phyloP scores from a whole-genome alignment of 2,329 filamentous ascomycete genomes.

The Penicillium oxalicum region DNA sequence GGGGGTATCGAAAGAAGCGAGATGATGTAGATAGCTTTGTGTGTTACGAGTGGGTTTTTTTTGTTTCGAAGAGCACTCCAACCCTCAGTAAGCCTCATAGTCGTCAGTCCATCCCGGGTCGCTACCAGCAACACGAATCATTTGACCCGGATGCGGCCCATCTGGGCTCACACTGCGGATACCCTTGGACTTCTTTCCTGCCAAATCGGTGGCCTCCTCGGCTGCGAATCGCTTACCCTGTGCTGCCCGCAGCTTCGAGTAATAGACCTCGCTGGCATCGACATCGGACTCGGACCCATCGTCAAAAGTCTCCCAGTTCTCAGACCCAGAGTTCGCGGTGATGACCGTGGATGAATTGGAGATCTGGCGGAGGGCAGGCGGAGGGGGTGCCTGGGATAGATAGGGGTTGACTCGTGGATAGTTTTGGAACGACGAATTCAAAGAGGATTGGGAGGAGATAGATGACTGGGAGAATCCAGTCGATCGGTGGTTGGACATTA shows the following conservation, averaged over 20 bases:
- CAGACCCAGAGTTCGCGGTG: slow-evolving; percentile 72
- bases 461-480: slow-evolving; percentile 37
- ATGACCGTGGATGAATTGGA: slow-evolving; percentile 61
- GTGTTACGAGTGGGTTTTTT: background rate
- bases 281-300: slow-evolving; percentile 69
- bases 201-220: slow-evolving; percentile 32
- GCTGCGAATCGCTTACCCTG: slow-evolving; percentile 57
- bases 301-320: slow-evolving; percentile 98
- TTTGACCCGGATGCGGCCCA: slow-evolving; percentile 38
- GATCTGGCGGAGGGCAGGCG: slow-evolving; percentile 55
- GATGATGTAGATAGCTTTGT: slow-evolving; percentile 7
- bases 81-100: slow-evolving; percentile 36
- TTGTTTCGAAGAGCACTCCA: background rate
- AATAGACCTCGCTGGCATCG: slow-evolving; percentile 72
- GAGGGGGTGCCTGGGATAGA: slow-evolving; percentile 32
- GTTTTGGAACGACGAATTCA: slow-evolving; percentile 27
- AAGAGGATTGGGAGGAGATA: slow-evolving; percentile 37
- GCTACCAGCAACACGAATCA: slow-evolving; percentile 45
- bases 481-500: slow-evolving; percentile 33
- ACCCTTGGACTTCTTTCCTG: slow-evolving; percentile 41
- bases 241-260: slow-evolving; percentile 66
- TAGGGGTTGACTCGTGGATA: slow-evolving; percentile 35
- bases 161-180: slow-evolving; percentile 44
- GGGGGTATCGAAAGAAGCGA: slow-evolving; percentile 5
- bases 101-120: slow-evolving; percentile 52